Percentiles rank a stretch among this genome's conserved stretches.
phyloP scores from a whole-genome alignment of 1,139 yeast species.

The Wickerhamomyces sp. region DNA sequence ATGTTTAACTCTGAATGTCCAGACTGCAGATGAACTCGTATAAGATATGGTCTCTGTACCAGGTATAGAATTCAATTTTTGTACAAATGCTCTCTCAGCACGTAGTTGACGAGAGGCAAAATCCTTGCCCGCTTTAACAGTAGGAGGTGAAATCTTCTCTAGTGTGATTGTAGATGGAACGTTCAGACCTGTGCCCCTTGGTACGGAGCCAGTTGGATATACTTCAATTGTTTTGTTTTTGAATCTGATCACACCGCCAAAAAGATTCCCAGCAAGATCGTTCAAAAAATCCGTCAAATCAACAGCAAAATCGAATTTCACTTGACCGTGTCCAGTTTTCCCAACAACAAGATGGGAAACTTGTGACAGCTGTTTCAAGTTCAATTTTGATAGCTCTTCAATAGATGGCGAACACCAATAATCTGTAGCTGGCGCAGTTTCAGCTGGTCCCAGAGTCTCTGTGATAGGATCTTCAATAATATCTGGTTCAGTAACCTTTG shows the following conservation, averaged over 20 bases:
- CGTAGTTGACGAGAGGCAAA: slow-evolving; percentile 31
- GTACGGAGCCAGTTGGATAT: slow-evolving; percentile 63
- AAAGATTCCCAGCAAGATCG: slow-evolving; percentile 37
- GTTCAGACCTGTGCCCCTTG: slow-evolving; percentile 69
- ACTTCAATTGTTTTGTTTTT: slow-evolving; percentile 58
- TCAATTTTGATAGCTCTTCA: slow-evolving; percentile 41
- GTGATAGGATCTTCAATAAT: neutral
- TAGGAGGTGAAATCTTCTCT: slow-evolving; percentile 55
- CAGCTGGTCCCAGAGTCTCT: slow-evolving; percentile 3
- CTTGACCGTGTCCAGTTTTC: slow-evolving; percentile 68
- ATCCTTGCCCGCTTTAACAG: slow-evolving; percentile 22
- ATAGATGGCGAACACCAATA: slow-evolving; percentile 83
- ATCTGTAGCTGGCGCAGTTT: slow-evolving; percentile 26
- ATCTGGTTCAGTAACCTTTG: neutral
- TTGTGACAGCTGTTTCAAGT: slow-evolving; percentile 46
- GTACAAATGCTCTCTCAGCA: slow-evolving; percentile 43
- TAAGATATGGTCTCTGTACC: slow-evolving; percentile 81
- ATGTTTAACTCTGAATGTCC: slow-evolving; percentile 85
- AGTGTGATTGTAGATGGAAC: slow-evolving; percentile 81
- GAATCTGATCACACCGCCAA: slow-evolving; percentile 57
- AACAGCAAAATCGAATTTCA: slow-evolving; percentile 67
- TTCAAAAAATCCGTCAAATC: slow-evolving; percentile 54
- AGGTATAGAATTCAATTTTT: slow-evolving; percentile 41
- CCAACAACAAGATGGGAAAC: slow-evolving; percentile 75
- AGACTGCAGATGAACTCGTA: slow-evolving; percentile 68